Conservation (phyloP, 148 eudicot species). For the Dysphania ambrosioides region DNA sequence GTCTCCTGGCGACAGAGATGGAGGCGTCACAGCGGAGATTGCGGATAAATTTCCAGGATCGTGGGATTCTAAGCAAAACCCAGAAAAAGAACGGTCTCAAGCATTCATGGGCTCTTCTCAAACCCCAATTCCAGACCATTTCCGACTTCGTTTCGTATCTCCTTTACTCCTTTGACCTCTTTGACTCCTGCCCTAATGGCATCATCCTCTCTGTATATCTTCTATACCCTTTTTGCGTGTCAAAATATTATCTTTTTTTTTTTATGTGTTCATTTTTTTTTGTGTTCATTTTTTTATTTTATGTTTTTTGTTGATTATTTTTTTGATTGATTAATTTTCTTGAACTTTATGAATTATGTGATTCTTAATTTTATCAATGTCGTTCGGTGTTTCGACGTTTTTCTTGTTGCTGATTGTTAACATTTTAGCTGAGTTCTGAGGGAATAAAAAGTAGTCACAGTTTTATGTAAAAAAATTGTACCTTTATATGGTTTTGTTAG, state of each 20-base stretch:
- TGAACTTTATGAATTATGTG: neutral
- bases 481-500: neutral
- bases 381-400: neutral
- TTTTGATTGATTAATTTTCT: neutral
- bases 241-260: slow-evolving; percentile 11
- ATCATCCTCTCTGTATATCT: slow-evolving; percentile 68
- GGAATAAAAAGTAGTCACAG: neutral
- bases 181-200: slow-evolving; percentile 71
- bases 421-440: neutral
- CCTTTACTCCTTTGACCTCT: slow-evolving; percentile 50
- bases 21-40: slow-evolving; percentile 34
- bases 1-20: slow-evolving; percentile 29
- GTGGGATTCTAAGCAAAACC: slow-evolving; percentile 44
- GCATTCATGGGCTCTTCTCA: slow-evolving; percentile 59
- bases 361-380: neutral
- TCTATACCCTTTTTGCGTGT: slow-evolving; percentile 20
- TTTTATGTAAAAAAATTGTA: too few species aligned
- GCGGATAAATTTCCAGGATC: slow-evolving; percentile 52
- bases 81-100: slow-evolving; percentile 57
- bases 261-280: slow-evolving; percentile 7
- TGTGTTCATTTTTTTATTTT: neutral
- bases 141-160: slow-evolving; percentile 50
- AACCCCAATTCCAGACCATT: slow-evolving; percentile 49
- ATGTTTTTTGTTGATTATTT: neutral
- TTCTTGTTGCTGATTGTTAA: neutral